Percentiles rank a stretch among this genome's conserved stretches.
Conservation (phyloP, 2,329 filamentous ascomycete genomes). For the Alternaria infectoria region DNA sequence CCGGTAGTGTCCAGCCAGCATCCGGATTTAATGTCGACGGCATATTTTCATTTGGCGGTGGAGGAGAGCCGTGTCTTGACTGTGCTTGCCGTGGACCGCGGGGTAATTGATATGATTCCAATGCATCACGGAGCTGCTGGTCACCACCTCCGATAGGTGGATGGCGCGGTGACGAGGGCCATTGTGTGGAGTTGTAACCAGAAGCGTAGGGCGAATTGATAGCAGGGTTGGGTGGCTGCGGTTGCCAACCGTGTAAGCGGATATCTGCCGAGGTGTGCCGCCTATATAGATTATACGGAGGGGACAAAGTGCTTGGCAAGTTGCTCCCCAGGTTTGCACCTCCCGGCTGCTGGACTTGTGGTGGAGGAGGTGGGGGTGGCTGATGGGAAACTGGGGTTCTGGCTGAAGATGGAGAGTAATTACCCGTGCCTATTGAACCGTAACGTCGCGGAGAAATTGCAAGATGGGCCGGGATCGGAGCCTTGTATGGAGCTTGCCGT, state of each 20-base stretch:
- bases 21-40: constrained; percentile 59
- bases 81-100: constrained; percentile 58
- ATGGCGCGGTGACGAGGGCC: constrained; percentile 70
- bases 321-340: constrained; percentile 54
- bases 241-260: constrained; percentile 71
- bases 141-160: constrained; percentile 57
- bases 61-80: constrained; percentile 62
- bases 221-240: constrained; percentile 53
- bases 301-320: constrained; percentile 55
- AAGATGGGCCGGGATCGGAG: constrained; percentile 81
- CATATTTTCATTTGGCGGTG: constrained; percentile 56
- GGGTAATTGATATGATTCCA: constrained; percentile 71
- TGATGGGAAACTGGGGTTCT: constrained; percentile 72
- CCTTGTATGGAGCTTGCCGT: constrained; percentile 72
- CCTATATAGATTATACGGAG: constrained; percentile 72
- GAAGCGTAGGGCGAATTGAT: constrained; percentile 71
- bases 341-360: constrained; percentile 67
- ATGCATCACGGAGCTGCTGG: constrained; percentile 74
- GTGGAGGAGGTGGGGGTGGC: constrained; percentile 66
- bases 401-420: constrained; percentile 73
- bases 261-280: constrained; percentile 97
- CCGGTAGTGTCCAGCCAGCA: constrained; percentile 63
- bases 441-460: constrained; percentile 80
- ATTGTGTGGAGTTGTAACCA: constrained; percentile 66
- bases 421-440: constrained; percentile 80